Evolutionary conservation across 805 yeast species (phyloP), one percentile per base, ranked within the genome.

Genomic region (Wickerhamiella azymoides): DNA sequence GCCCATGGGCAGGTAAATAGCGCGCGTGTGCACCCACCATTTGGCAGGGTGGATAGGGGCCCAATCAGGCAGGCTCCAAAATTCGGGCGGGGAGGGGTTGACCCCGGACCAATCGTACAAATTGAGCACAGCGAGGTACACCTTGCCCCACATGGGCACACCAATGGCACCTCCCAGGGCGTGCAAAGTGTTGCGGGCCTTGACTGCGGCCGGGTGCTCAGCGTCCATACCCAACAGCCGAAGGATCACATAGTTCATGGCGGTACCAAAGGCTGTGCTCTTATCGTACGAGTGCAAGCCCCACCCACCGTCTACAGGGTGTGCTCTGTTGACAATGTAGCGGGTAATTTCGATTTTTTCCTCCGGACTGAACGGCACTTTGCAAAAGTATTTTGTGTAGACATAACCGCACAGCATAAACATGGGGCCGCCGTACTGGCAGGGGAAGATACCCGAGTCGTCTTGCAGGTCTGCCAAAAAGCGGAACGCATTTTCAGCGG

Each of bases 231-330:
- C 98, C 42, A 89, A 64, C 11, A 92, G 62, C 50, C 99, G 71
- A 49, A 92, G 67, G n/a, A 68, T 66, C 7, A 89, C 80, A 61
- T 92, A 92, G 62, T 86, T 88, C 54, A 92, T 72, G 0, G 84
- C 70, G 1, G 99, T 92, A 5, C 99, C 98, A 61, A 88, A 88
- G 53, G 92, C 92, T 0, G 99, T 92, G 8, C 92, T 79, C 60
- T 89, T 92, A 60, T 92, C 99, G 43, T 76, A 78, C 4, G 86
- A 76, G 60, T 92, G 96, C 33, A 92, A 68, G 0, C 99, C 99
- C 99, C 99, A 92, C 2, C 98, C 99, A n/a, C 99, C 99, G 62
- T 92, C 98, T 0, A 88, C 95, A 0, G 96, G 96, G 60, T 92
- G 96, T 0, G 96, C 80, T 0, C 84, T 74, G 60, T 92, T 92